Conservation (phyloP, 202 grass and related monocot species). For the Carex sylvatica region DNA sequence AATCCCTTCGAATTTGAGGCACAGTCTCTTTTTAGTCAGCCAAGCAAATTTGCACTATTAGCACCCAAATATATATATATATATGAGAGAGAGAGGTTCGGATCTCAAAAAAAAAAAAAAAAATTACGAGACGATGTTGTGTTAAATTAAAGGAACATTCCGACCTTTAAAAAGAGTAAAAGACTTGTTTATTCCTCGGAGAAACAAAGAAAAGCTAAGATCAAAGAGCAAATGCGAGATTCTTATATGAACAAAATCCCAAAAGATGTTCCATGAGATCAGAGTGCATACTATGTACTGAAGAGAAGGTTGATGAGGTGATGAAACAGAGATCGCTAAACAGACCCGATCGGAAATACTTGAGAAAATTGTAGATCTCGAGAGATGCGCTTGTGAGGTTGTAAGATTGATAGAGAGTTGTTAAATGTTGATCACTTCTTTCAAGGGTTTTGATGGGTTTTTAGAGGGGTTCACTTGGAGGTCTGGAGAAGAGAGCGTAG, state of each 20-base stretch:
- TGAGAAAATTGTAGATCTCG: neutral
- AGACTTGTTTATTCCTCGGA: neutral
- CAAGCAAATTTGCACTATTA: neutral
- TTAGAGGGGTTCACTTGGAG: constrained; percentile 5
- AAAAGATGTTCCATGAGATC: neutral
- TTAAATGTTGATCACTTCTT: neutral
- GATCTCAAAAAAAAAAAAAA: neutral
- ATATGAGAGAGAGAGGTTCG: neutral
- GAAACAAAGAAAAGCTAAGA: neutral
- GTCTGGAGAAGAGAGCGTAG: neutral
- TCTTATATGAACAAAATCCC: neutral
- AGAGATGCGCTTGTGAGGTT: neutral
- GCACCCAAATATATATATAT: neutral
- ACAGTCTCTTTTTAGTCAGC: neutral
- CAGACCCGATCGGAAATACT: neutral
- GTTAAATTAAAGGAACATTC: neutral
- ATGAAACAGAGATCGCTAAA: constrained; percentile 11
- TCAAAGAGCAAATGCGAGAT: constrained; percentile 6
- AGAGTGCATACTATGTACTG: neutral
- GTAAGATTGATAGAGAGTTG: neutral
- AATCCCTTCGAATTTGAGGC: neutral
- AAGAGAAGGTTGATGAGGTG: neutral
- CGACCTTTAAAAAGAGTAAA: neutral
- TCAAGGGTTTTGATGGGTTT: constrained; percentile 30
- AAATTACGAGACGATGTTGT: neutral